These are phyloP conservation scores for Marchantia paleacea DNA, from an alignment of 225 moss, liverwort and hornwort genomes.

Conservation along the genomic window DNA sequence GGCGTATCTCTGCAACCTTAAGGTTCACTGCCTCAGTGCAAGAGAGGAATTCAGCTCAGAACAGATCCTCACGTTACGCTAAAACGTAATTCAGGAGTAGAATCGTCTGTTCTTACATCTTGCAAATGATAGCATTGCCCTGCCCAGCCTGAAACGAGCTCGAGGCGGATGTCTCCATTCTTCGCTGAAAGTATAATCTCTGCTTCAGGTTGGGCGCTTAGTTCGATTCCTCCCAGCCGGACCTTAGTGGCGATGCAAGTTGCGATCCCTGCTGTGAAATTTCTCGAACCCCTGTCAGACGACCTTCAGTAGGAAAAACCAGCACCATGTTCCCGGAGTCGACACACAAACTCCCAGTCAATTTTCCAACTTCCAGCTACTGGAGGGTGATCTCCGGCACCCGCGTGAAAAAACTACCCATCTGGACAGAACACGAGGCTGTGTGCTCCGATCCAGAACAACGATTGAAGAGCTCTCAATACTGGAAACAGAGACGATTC, in stretches of 20 bases:
- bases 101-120: conserved; percentile 47
- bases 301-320: not conserved
- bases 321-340: too few relatives aligned
- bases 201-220: not conserved
- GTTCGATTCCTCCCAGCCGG: not conserved
- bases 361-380: too few relatives aligned
- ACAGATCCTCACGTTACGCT: not conserved
- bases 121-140: conserved; percentile 57
- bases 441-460: too few relatives aligned
- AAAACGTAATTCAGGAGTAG: not conserved
- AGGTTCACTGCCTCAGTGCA: not conserved
- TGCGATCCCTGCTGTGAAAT: not conserved
- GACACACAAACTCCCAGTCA: too few relatives aligned
- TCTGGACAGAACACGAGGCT: too few relatives aligned
- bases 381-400: too few relatives aligned
- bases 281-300: not conserved
- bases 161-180: conserved; percentile 22
- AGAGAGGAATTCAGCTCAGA: not conserved
- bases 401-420: too few relatives aligned
- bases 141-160: conserved; percentile 25
- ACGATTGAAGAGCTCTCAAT: too few relatives aligned
- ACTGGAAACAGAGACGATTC: too few relatives aligned
- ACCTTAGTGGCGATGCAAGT: too few relatives aligned
- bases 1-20: not conserved
- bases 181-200: not conserved